These are phyloP conservation scores for Lactarius psammicola DNA, from an alignment of 768 basidiomycete genomes.

Conservation along the genomic window DNA sequence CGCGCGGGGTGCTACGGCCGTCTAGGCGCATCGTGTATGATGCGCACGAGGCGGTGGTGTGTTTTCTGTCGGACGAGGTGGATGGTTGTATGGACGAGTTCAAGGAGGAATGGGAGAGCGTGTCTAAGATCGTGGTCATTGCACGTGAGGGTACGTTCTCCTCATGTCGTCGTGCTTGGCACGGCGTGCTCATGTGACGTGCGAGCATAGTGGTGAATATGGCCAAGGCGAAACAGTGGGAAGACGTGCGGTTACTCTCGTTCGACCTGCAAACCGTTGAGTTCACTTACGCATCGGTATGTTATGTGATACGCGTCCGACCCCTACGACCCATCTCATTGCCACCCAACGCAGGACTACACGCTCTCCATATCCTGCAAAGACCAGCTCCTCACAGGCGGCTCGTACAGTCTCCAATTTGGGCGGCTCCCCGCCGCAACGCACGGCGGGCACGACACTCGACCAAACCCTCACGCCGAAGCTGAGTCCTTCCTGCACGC, in stretches of 20 bases:
- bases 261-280: constrained; percentile 94
- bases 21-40: constrained; percentile 90
- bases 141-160: constrained; percentile 73
- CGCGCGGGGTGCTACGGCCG: constrained; percentile 65
- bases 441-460: constrained; percentile 29
- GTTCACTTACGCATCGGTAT: constrained; percentile 71
- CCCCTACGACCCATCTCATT: constrained; percentile 2
- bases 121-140: constrained; percentile 92
- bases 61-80: constrained; percentile 83
- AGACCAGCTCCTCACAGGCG: constrained; percentile 63
- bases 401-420: constrained; percentile 73
- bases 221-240: constrained; percentile 68
- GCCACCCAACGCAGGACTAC: constrained; percentile 51
- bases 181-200: constrained; percentile 3
- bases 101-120: constrained; percentile 87
- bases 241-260: constrained; percentile 76
- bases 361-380: constrained; percentile 76
- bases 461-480: constrained; percentile 74
- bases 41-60: constrained; percentile 82
- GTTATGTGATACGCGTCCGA: constrained; percentile 41
- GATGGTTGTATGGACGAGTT: constrained; percentile 89
- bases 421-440: constrained; percentile 43
- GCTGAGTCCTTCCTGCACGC: constrained; percentile 73
- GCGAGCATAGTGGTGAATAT: constrained; percentile 70
- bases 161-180: neutral